Evolutionary conservation across 1,284 basidiomycete species (phyloP).

Genomic region (Gomphus sp.): DNA sequence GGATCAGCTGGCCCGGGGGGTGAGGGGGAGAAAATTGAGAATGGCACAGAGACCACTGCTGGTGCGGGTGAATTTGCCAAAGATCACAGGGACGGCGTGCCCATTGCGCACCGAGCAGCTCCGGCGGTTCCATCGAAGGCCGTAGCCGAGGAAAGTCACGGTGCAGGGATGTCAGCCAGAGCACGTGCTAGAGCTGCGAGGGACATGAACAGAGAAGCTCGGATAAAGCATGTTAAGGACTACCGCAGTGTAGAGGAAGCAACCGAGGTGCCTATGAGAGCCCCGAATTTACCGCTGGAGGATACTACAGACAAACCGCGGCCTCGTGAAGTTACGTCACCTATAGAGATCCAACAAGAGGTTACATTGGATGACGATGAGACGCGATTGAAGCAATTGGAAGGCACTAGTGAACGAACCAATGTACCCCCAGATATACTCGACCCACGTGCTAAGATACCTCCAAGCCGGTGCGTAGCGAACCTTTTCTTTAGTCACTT

Average conservation of each 20-base stretch:
- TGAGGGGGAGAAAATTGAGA: slow-evolving; percentile 13
- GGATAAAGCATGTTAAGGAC: neutral
- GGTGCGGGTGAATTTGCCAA: slow-evolving; percentile 16
- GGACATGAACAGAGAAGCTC: neutral
- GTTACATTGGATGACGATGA: neutral
- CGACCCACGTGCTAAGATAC: slow-evolving; percentile 69
- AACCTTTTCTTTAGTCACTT: neutral
- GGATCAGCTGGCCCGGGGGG: neutral
- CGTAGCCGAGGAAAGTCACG: neutral
- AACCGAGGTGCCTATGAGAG: neutral
- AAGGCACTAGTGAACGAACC: slow-evolving; percentile 28
- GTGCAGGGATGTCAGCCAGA: neutral
- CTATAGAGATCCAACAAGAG: neutral
- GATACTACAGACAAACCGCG: neutral
- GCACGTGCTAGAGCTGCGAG: neutral
- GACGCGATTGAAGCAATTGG: neutral
- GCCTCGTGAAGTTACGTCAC: neutral
- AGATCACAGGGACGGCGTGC: neutral
- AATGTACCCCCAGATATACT: slow-evolving; percentile 67
- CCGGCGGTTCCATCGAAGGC: neutral
- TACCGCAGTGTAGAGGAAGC: neutral
- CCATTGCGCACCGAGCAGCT: neutral
- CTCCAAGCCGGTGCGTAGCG: slow-evolving; percentile 49
- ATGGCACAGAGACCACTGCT: slow-evolving; percentile 21
- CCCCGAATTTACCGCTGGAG: neutral